Percentiles rank a stretch among this genome's conserved stretches.
phyloP scores from a whole-genome alignment of 1,139 yeast species.

The Yamadazyma jaroonii region DNA sequence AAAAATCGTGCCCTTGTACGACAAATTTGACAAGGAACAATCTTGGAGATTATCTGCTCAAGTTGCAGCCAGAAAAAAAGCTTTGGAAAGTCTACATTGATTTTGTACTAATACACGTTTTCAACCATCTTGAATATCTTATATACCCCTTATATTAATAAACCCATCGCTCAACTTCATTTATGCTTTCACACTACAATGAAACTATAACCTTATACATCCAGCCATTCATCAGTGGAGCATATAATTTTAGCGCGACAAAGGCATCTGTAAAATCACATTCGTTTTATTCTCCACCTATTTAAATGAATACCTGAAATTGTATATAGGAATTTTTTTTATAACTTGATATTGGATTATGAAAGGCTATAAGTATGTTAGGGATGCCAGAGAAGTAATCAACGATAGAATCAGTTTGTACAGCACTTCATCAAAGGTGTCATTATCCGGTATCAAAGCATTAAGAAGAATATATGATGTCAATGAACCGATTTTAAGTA shows the following conservation, averaged over 20 bases:
- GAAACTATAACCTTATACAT: too few species aligned
- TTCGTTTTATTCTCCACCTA: constrained; percentile 3
- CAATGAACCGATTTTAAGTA: constrained; percentile 18
- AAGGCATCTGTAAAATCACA: not conserved
- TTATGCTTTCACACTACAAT: too few species aligned
- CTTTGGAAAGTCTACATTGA: constrained; percentile 16
- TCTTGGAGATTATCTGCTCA: constrained; percentile 43
- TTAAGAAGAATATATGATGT: constrained; percentile 23
- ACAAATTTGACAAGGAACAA: constrained; percentile 51
- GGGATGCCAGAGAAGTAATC: constrained; percentile 29
- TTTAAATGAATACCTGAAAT: not conserved
- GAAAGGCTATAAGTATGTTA: constrained; percentile 16
- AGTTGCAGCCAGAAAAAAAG: constrained; percentile 29
- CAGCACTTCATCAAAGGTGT: constrained; percentile 23
- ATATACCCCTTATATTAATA: too few species aligned
- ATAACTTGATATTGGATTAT: not conserved
- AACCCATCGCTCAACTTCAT: too few species aligned
- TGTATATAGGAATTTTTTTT: not conserved
- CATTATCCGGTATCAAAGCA: constrained; percentile 28
- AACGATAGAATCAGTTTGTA: constrained; percentile 32
- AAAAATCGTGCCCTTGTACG: constrained; percentile 62
- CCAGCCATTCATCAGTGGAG: too few species aligned
- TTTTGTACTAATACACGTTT: too few species aligned
- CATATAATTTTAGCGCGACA: too few species aligned
- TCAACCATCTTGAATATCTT: too few species aligned